Percentiles rank a stretch among this genome's conserved stretches.
Conservation (phyloP, 2,329 filamentous ascomycete genomes). For the Mollisiaceae sp. region DNA sequence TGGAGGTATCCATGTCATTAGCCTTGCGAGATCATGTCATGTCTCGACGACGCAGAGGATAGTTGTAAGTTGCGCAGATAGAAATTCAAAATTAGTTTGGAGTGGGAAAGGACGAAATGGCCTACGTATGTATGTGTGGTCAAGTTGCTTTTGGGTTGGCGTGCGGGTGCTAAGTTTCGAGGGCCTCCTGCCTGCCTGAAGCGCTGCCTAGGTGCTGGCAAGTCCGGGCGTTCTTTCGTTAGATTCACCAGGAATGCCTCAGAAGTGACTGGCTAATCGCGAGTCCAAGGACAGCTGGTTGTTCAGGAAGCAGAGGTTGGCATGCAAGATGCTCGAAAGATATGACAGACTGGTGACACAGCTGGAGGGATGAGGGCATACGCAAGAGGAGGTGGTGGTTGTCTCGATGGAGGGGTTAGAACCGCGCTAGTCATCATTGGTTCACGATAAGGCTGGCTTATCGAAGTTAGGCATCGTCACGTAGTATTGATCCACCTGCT, state of each 20-base stretch:
- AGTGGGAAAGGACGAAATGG: constrained; percentile 20
- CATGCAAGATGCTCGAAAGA: constrained; percentile 14
- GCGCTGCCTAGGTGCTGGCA: constrained; percentile 22
- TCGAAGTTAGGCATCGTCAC: constrained; percentile 2
- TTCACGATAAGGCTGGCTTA: neutral
- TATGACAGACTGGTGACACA: constrained; percentile 14
- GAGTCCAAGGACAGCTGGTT: constrained; percentile 10
- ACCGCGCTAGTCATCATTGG: neutral
- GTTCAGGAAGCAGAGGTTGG: constrained; percentile 7
- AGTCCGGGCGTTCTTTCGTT: constrained; percentile 21
- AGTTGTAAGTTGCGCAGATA: constrained; percentile 4
- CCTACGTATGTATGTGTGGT: constrained; percentile 23
- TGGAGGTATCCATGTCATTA: constrained; percentile 42
- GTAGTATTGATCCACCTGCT: neutral
- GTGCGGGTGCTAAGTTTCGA: constrained; percentile 13
- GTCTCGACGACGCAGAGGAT: constrained; percentile 15
- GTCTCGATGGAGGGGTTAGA: constrained; percentile 10
- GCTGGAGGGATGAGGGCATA: constrained; percentile 11
- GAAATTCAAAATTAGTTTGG: constrained; percentile 12
- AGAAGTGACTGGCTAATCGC: constrained; percentile 11
- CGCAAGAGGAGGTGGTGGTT: constrained; percentile 3
- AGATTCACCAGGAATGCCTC: constrained; percentile 19
- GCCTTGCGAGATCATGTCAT: constrained; percentile 38
- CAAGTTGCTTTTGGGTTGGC: constrained; percentile 14
- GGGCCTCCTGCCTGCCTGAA: constrained; percentile 24